Conservation (phyloP, 495 filamentous ascomycete species). For the Penicillium coffeae region DNA sequence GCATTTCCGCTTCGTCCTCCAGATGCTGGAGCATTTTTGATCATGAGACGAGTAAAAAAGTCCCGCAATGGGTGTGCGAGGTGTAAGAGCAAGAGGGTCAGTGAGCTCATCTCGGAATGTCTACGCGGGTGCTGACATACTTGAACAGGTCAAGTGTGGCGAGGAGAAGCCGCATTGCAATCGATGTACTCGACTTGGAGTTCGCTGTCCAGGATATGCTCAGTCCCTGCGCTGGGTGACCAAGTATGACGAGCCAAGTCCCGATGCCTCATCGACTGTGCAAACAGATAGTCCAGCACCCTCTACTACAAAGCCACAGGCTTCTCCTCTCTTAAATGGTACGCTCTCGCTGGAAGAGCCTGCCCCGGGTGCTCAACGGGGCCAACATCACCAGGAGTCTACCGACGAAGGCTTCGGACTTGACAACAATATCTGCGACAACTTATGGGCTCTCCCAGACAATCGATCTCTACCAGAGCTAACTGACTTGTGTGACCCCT, state of each 20-base stretch:
- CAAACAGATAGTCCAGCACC: conserved; percentile 10
- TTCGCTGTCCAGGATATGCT: conserved; percentile 51
- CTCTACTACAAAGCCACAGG: conserved; percentile 4
- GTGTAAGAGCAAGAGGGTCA: conserved; percentile 51
- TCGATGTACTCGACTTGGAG: conserved; percentile 47
- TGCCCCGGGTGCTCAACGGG: no score
- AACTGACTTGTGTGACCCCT: conserved; percentile 28
- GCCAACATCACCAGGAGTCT: conserved; percentile 3
- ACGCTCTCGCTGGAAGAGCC: conserved; percentile 7
- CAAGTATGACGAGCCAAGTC: conserved; percentile 36
- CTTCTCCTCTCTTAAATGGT: not conserved
- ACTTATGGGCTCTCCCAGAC: conserved; percentile 35
- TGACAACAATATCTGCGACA: conserved; percentile 25
- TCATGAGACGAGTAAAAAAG: conserved; percentile 48
- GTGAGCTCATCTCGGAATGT: conserved; percentile 1
- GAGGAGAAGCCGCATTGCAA: conserved; percentile 50
- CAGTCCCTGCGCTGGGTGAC: conserved; percentile 54
- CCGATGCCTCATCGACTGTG: conserved; percentile 13
- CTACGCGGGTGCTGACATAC: conserved; percentile 3
- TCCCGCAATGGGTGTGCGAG: conserved; percentile 44
- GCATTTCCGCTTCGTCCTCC: conserved; percentile 2
- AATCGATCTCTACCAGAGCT: conserved; percentile 33
- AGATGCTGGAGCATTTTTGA: not conserved
- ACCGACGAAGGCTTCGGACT: conserved; percentile 12
- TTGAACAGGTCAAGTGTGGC: conserved; percentile 53